These are phyloP conservation scores for Triglochin maritima DNA, from an alignment of 106 monocot genomes.

Conservation along the genomic window DNA sequence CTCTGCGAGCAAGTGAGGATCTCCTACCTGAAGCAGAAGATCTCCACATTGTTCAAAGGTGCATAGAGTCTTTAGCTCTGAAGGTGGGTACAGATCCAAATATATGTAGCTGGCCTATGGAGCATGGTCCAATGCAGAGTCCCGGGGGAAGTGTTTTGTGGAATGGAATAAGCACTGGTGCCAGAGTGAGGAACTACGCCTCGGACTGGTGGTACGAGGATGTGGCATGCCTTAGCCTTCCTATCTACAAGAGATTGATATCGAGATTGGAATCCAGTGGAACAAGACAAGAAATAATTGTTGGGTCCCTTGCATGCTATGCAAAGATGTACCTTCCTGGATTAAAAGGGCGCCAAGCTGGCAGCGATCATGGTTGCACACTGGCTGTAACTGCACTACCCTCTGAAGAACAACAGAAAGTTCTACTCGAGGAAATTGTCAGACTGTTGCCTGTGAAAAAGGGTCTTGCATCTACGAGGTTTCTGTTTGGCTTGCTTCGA, in stretches of 20 bases:
- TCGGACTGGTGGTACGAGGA: conserved; percentile 23
- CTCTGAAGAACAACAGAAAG: conserved; percentile 13
- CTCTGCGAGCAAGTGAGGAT: conserved; percentile 11
- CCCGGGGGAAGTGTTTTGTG: conserved; percentile 17
- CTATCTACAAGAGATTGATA: conserved; percentile 15
- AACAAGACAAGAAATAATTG: conserved; percentile 6
- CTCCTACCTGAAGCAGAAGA: conserved; percentile 13
- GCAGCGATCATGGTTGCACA: background rate
- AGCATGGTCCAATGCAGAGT: conserved; percentile 10
- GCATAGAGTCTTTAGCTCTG: conserved; percentile 13
- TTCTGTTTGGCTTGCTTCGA: conserved; percentile 11
- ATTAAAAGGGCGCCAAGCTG: background rate
- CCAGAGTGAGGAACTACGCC: conserved; percentile 7
- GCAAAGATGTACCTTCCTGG: conserved; percentile 18
- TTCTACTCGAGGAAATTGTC: conserved; percentile 14
- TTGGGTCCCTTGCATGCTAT: conserved; percentile 10
- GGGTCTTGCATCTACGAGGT: conserved; percentile 1
- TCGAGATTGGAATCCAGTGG: conserved; percentile 11
- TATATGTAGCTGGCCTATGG: conserved; percentile 17
- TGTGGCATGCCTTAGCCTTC: conserved; percentile 9
- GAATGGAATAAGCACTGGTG: conserved; percentile 25
- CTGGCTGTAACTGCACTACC: background rate
- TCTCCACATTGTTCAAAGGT: conserved; percentile 10
- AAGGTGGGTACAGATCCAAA: conserved; percentile 14
- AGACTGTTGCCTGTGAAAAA: conserved; percentile 8